Base-by-base conservation (phyloP, 129 eudicot genomes). In the Artemisia argyi region DNA sequence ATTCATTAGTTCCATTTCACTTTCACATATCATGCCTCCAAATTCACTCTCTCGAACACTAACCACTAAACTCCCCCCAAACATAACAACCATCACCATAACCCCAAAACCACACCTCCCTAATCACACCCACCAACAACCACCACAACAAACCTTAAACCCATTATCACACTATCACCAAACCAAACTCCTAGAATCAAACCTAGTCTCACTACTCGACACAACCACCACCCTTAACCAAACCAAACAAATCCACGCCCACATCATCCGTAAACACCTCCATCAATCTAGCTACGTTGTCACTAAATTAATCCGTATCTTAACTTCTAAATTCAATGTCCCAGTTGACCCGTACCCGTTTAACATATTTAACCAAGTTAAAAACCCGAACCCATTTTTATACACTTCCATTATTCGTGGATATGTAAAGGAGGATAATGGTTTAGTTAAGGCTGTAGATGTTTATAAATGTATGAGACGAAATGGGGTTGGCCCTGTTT, bases 341-440 rank as follows among this genome's bases (percentile, higher is more conserved):
- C 84, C 93, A 2, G 73, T 81, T 75, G 83, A 85, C 68, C 78
- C 85, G 11, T 91, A 91, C 73, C 85, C 89, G 2, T 69, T 22
- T 26, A 61, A 65, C 16, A 57, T 79, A 1, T 88, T 88, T 35
- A 51, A 80, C 19, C 92, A 84, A 56, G 91, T 91, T 19, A 73
- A 64, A n/a, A 53, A 44, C 59, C 88, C 84, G 2, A 88, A 91
- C 80, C 81, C 89, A 2, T 91, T 91, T 73, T 78, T 84, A 9
- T 91, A 78, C 67, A 88, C 96, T 11, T 86, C 97, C 55, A 48
- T 91, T 5, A 82, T 91, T 15, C 87, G 93, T 6, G 97, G 97
- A 8, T 84, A 78, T 49, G 42, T 77, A 83, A 91, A 71, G 85
- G 90, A 71, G 85, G 90, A 13, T 51, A 60, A 7, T 39, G 9